These are phyloP conservation scores for Zangia roseola DNA, from an alignment of 768 basidiomycete species.

Conservation along the genomic window DNA sequence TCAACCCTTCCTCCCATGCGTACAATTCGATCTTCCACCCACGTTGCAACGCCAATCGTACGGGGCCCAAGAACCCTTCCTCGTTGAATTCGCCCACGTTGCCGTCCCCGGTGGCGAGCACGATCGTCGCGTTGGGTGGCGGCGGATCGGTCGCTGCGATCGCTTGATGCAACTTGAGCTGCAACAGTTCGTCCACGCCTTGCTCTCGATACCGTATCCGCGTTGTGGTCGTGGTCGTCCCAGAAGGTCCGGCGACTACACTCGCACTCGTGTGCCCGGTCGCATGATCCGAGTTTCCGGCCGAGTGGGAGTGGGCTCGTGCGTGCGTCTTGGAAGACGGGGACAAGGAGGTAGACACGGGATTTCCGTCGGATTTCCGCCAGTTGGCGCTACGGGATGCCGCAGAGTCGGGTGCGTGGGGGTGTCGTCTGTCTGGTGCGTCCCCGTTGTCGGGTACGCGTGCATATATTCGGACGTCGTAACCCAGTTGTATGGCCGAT, in stretches of 20 bases:
- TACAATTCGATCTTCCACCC: slow-evolving; percentile 97
- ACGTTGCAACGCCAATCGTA: slow-evolving; percentile 78
- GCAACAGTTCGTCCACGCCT: slow-evolving; percentile 92
- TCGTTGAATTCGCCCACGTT: slow-evolving; percentile 91
- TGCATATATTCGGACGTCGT: slow-evolving; percentile 68
- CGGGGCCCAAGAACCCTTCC: slow-evolving; percentile 88
- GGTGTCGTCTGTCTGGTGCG: slow-evolving; percentile 50
- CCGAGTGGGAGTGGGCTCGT: slow-evolving; percentile 18
- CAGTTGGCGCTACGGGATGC: slow-evolving; percentile 15
- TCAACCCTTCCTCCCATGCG: slow-evolving; percentile 85
- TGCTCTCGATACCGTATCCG: slow-evolving; percentile 80
- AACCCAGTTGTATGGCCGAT: slow-evolving; percentile 67
- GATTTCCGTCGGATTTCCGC: slow-evolving; percentile 21
- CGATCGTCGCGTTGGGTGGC: slow-evolving; percentile 69
- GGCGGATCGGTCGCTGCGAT: slow-evolving; percentile 69
- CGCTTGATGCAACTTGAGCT: slow-evolving; percentile 88
- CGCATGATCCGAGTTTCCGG: slow-evolving; percentile 27
- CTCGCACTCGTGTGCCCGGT: background rate
- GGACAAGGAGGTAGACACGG: background rate
- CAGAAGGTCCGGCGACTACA: slow-evolving; percentile 14
- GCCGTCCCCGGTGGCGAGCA: slow-evolving; percentile 93
- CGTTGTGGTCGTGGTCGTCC: slow-evolving; percentile 19
- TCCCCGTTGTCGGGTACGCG: slow-evolving; percentile 70
- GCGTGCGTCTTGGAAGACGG: slow-evolving; percentile 10
- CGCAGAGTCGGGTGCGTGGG: slow-evolving; percentile 11